Evolutionary conservation across 805 yeast species (phyloP).

Genomic region (Citeromyces nyonsensis): DNA sequence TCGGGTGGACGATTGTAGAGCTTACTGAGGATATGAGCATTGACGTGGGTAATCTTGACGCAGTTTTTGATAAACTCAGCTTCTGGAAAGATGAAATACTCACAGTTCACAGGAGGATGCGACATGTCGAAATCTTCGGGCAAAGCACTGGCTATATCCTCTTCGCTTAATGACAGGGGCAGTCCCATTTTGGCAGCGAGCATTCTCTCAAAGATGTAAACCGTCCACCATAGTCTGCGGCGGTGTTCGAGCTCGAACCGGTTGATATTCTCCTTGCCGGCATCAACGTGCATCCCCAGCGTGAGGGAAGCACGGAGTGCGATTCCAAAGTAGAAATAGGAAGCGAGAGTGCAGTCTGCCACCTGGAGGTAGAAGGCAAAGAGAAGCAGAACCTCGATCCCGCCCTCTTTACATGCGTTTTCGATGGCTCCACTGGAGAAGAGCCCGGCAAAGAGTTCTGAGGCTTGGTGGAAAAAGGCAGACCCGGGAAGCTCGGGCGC

Average conservation of each 20-base stretch:
- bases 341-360: slow-evolving; percentile 72
- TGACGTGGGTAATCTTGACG: slow-evolving; percentile 65
- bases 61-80: slow-evolving; percentile 66
- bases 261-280: slow-evolving; percentile 44
- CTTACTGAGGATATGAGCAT: slow-evolving; percentile 55
- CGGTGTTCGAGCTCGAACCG: slow-evolving; percentile 38
- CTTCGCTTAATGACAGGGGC: slow-evolving; percentile 67
- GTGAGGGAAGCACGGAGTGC: slow-evolving; percentile 61
- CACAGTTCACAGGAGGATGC: slow-evolving; percentile 41
- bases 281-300: slow-evolving; percentile 72
- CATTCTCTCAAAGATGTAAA: slow-evolving; percentile 41
- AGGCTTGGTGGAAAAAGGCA: slow-evolving; percentile 64
- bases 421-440: slow-evolving; percentile 74
- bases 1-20: slow-evolving; percentile 66
- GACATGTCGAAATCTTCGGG: slow-evolving; percentile 62
- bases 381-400: slow-evolving; percentile 57
- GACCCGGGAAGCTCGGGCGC: slow-evolving; percentile 55
- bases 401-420: slow-evolving; percentile 65
- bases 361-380: slow-evolving; percentile 74
- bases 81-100: slow-evolving; percentile 60
- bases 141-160: slow-evolving; percentile 63
- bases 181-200: slow-evolving; percentile 70
- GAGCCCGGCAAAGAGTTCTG: slow-evolving; percentile 62
- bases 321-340: slow-evolving; percentile 67
- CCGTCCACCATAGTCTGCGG: slow-evolving; percentile 22